phyloP scores from a whole-genome alignment of 768 basidiomycete genomes.

The Antrodiella citrinella region DNA sequence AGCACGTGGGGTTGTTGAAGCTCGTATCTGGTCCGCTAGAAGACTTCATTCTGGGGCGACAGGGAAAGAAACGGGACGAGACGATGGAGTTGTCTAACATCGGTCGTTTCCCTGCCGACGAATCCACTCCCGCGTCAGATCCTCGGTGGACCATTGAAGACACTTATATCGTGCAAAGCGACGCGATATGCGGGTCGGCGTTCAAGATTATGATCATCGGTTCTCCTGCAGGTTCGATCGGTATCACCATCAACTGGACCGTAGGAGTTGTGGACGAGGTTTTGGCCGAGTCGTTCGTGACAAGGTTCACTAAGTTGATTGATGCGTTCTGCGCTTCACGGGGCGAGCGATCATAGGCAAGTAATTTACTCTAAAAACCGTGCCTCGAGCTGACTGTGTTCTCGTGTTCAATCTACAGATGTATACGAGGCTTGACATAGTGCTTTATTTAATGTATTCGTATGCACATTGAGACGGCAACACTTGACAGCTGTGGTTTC shows the following conservation, averaged over 20 bases:
- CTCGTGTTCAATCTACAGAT: no score
- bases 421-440: no score
- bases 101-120: constrained; percentile 20
- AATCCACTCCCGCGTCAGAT: neutral
- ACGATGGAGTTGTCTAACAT: constrained; percentile 33
- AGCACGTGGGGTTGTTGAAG: constrained; percentile 26
- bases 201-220: constrained; percentile 9
- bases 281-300: constrained; percentile 13
- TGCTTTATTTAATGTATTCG: no score
- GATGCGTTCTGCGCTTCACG: no score
- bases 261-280: constrained; percentile 12
- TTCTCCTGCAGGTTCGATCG: constrained; percentile 9
- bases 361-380: no score
- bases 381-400: no score
- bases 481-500: no score
- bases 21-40: constrained; percentile 26
- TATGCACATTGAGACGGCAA: no score
- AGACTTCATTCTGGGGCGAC: constrained; percentile 19
- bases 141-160: constrained; percentile 12
- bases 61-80: constrained; percentile 25
- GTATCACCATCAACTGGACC: constrained; percentile 14
- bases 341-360: no score
- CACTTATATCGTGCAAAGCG: constrained; percentile 13
- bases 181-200: constrained; percentile 11
- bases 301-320: neutral